Evolutionary conservation across 352 stramenopile genomes (phyloP).

Genomic region (Pythium scleroteichum): DNA sequence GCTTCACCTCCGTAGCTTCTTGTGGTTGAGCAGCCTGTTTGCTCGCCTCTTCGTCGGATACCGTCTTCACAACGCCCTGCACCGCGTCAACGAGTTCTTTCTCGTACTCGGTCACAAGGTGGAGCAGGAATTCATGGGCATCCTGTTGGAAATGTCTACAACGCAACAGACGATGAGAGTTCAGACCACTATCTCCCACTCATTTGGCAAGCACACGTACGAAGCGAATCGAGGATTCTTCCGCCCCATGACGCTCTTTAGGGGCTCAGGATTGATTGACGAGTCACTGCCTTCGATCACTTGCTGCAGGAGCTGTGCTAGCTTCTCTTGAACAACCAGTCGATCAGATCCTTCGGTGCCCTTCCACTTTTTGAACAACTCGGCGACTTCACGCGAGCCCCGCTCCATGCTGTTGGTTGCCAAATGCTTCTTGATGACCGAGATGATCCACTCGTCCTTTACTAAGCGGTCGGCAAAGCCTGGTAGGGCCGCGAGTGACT

Average conservation of each 20-base stretch:
- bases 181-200: too few species aligned
- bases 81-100: slow-evolving; percentile 71
- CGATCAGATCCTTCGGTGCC: slow-evolving; percentile 48
- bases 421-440: slow-evolving; percentile 58
- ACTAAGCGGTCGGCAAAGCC: slow-evolving; percentile 56
- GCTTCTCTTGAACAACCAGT: slow-evolving; percentile 52
- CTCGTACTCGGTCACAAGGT: slow-evolving; percentile 83
- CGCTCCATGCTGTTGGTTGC: slow-evolving; percentile 26
- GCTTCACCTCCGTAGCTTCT: background rate
- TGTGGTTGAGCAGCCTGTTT: slow-evolving; percentile 4
- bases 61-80: slow-evolving; percentile 24
- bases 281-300: slow-evolving; percentile 64
- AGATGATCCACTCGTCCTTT: slow-evolving; percentile 58
- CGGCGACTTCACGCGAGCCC: slow-evolving; percentile 48
- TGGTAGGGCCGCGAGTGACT: slow-evolving; percentile 70
- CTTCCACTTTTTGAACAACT: slow-evolving; percentile 50
- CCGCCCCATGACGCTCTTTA: slow-evolving; percentile 80
- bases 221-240: slow-evolving; percentile 82
- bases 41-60: slow-evolving; percentile 22
- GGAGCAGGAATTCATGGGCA: slow-evolving; percentile 85
- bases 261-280: slow-evolving; percentile 72
- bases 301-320: slow-evolving; percentile 59
- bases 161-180: slow-evolving; percentile 5
- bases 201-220: slow-evolving; percentile 43
- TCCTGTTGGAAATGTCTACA: slow-evolving; percentile 82